A percentile compares a stretch with the other conserved stretches of the same genome.
Evolutionary conservation across 2,329 filamentous ascomycete species (phyloP).

Genomic region (Talaromyces marneffei): DNA sequence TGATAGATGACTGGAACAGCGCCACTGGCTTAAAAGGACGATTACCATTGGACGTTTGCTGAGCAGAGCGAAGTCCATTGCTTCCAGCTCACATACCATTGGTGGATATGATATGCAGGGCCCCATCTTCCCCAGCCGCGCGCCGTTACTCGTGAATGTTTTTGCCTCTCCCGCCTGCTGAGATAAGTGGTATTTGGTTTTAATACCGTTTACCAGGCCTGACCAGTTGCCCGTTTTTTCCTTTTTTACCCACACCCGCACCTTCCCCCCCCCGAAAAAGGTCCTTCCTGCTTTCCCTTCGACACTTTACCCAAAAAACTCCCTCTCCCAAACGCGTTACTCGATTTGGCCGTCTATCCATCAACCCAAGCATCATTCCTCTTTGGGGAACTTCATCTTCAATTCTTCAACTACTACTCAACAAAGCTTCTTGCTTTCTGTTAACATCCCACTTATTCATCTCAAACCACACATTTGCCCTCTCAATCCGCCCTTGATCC

Average conservation of each 20-base stretch:
- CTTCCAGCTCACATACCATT: background rate
- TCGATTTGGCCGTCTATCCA: constrained; percentile 42
- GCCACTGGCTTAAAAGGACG: background rate
- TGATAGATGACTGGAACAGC: background rate
- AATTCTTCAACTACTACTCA: constrained; percentile 13
- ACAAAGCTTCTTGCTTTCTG: constrained; percentile 6
- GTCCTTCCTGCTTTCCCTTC: constrained; percentile 17
- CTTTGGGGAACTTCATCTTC: constrained; percentile 34
- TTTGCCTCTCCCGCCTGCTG: constrained; percentile 8
- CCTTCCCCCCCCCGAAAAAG: constrained; percentile 20
- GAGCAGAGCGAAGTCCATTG: background rate
- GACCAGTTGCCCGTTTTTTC: constrained; percentile 19
- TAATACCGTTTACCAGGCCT: background rate
- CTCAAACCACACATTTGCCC: background rate
- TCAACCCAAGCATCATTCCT: constrained; percentile 40
- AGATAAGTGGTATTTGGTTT: background rate
- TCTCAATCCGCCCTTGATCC: background rate
- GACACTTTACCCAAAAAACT: constrained; percentile 38
- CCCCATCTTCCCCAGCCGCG: constrained; percentile 10
- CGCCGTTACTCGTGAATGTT: constrained; percentile 7
- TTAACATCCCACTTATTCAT: constrained; percentile 11
- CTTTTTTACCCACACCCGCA: constrained; percentile 22
- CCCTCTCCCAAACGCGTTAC: constrained; percentile 39
- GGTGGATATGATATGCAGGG: background rate
- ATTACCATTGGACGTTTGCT: background rate